Evolutionary conservation across 2,329 filamentous ascomycete genomes (phyloP).

Genomic region (Aspergillus cejpii): DNA sequence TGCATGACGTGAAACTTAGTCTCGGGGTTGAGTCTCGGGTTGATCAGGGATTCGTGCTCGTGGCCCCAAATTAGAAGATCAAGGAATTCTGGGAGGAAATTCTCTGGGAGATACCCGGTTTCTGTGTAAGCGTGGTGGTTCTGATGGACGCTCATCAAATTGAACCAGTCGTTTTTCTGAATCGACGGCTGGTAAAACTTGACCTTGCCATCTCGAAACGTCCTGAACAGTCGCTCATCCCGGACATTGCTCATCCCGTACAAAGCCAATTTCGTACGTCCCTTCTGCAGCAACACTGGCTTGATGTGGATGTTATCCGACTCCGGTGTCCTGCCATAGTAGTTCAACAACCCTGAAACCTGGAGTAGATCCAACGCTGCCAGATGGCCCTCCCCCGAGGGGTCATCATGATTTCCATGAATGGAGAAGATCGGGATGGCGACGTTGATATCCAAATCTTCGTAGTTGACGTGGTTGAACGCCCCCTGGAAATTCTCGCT

Average conservation of each 20-base stretch:
- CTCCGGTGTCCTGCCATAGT: conserved; percentile 86
- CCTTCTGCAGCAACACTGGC: conserved; percentile 88
- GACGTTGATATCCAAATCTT: conserved; percentile 94
- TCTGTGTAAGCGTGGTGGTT: conserved; percentile 90
- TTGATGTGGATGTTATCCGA: conserved; percentile 90
- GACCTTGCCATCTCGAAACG: conserved; percentile 86
- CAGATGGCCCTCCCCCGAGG: conserved; percentile 88
- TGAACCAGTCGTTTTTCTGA: conserved; percentile 89
- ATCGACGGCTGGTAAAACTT: conserved; percentile 81
- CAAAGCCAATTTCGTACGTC: conserved; percentile 80
- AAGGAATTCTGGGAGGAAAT: conserved; percentile 83
- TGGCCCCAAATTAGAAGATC: conserved; percentile 95
- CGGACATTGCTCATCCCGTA: conserved; percentile 95
- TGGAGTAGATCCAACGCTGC: conserved; percentile 88
- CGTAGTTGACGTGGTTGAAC: conserved; percentile 94
- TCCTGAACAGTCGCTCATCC: conserved; percentile 89
- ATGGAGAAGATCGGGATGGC: conserved; percentile 97
- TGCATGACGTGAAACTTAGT: conserved; percentile 95
- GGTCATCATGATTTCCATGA: conserved; percentile 96
- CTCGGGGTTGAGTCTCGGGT: conserved; percentile 74
- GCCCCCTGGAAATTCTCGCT: conserved; percentile 83
- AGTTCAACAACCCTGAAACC: conserved; percentile 86
- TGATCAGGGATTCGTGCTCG: conserved; percentile 91
- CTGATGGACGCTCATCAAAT: conserved; percentile 88
- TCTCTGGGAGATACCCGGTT: conserved; percentile 90